Conservation (phyloP, 2,329 filamentous ascomycete genomes). For the Cephalotrichum gorgonifer region DNA sequence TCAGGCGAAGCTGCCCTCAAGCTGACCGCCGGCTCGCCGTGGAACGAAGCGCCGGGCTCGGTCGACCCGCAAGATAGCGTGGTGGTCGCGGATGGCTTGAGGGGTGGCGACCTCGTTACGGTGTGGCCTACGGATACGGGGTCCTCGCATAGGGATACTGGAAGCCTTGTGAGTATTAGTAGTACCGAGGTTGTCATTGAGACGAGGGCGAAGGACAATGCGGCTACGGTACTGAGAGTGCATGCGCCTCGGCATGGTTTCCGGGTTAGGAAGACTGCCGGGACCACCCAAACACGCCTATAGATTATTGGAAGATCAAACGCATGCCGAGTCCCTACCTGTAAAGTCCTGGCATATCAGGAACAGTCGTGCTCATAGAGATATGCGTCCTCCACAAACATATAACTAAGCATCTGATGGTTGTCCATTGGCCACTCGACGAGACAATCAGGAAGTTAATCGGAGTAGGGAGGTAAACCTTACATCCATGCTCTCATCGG, state of each 20-base stretch:
- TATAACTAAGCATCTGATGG: not conserved
- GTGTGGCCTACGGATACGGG: slow-evolving; percentile 56
- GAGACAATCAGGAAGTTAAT: not conserved
- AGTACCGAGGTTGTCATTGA: slow-evolving; percentile 48
- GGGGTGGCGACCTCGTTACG: slow-evolving; percentile 41
- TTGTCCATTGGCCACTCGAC: not conserved
- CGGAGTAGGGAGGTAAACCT: not conserved
- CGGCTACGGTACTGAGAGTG: slow-evolving; percentile 32
- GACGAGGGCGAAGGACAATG: slow-evolving; percentile 27
- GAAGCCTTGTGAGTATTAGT: slow-evolving; percentile 41
- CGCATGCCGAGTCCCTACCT: no score
- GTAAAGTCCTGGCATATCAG: no score
- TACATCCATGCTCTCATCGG: no score
- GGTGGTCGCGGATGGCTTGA: slow-evolving; percentile 33
- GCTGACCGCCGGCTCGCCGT: slow-evolving; percentile 32
- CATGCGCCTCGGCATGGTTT: slow-evolving; percentile 55
- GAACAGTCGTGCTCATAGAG: no score
- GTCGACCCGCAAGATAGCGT: slow-evolving; percentile 40
- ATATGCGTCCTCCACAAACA: no score
- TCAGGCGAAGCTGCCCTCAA: slow-evolving; percentile 43
- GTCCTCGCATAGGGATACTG: slow-evolving; percentile 44
- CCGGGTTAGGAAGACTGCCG: slow-evolving; percentile 25
- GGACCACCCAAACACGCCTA: not conserved
- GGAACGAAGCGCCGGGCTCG: slow-evolving; percentile 26
- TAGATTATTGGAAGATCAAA: no score